Conservation (phyloP, 768 basidiomycete species). For the Auricularia cornea region DNA sequence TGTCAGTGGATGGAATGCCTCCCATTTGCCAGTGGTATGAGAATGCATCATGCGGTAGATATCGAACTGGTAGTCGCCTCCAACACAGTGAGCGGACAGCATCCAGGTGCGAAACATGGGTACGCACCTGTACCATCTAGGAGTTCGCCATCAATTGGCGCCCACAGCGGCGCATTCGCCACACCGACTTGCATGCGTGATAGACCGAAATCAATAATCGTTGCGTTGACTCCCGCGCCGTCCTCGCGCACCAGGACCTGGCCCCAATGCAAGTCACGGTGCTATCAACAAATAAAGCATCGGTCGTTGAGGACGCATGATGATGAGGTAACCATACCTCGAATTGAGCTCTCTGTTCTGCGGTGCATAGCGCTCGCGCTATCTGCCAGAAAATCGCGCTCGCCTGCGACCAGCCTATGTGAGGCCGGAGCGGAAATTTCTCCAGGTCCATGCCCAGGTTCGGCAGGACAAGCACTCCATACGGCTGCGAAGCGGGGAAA, state of each 20-base stretch:
- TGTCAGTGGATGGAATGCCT: constrained; percentile 66
- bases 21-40: constrained; percentile 58
- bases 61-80: constrained; percentile 91
- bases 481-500: constrained; percentile 68
- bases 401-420: constrained; percentile 76
- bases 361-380: constrained; percentile 61
- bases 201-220: constrained; percentile 90
- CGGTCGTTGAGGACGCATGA: no score
- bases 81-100: constrained; percentile 1
- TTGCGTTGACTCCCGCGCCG: constrained; percentile 50
- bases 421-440: constrained; percentile 59
- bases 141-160: constrained; percentile 78
- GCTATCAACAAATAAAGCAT: constrained; percentile 40
- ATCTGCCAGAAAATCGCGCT: constrained; percentile 90
- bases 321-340: constrained; percentile 54
- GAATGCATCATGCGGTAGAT: constrained; percentile 83
- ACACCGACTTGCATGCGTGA: constrained; percentile 69
- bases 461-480: constrained; percentile 82
- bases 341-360: constrained; percentile 73
- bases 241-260: constrained; percentile 71
- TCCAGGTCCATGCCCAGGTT: constrained; percentile 91
- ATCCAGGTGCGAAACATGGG: background rate
- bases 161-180: constrained; percentile 51
- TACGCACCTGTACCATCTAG: constrained; percentile 81
- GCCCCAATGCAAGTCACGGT: constrained; percentile 98